Evolutionary conservation across 2,329 filamentous ascomycete species (phyloP).

Genomic region (Biscogniauxia marginata): DNA sequence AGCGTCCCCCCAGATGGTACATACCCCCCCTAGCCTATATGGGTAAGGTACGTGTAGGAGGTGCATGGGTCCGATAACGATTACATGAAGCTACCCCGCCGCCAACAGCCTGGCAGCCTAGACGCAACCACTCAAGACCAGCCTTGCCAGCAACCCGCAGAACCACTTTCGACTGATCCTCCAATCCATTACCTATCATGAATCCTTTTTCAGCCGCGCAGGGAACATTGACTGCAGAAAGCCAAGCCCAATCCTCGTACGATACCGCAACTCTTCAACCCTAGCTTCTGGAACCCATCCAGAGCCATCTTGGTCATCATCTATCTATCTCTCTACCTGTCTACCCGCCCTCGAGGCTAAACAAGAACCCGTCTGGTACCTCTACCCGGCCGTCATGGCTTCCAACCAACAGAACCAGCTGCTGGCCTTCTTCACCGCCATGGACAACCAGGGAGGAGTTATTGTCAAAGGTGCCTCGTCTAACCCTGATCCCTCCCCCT

Average conservation of each 20-base stretch:
- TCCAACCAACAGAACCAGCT: constrained; percentile 33
- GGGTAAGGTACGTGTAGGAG: background rate
- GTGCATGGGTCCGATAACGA: background rate
- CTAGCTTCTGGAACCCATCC: background rate
- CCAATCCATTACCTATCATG: background rate
- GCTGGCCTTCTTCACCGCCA: constrained; percentile 45
- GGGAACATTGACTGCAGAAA: background rate
- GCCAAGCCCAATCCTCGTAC: background rate
- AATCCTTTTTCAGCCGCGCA: background rate
- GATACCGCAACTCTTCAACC: background rate
- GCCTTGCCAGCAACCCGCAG: background rate
- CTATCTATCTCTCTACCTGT: background rate
- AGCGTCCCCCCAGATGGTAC: background rate
- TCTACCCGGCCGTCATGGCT: constrained; percentile 33
- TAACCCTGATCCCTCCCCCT: constrained; percentile 11
- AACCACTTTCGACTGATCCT: background rate
- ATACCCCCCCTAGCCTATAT: background rate
- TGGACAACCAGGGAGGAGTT: constrained; percentile 45
- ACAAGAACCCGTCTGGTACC: background rate
- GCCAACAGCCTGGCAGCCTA: background rate
- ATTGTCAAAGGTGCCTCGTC: constrained; percentile 44
- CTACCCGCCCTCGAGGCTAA: background rate
- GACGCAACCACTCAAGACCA: background rate
- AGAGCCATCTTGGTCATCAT: background rate
- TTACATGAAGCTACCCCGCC: background rate